Evolutionary conservation across 768 basidiomycete genomes (phyloP), one percentile per base, ranked within the genome.

Genomic region (Coprinopsis sp.): DNA sequence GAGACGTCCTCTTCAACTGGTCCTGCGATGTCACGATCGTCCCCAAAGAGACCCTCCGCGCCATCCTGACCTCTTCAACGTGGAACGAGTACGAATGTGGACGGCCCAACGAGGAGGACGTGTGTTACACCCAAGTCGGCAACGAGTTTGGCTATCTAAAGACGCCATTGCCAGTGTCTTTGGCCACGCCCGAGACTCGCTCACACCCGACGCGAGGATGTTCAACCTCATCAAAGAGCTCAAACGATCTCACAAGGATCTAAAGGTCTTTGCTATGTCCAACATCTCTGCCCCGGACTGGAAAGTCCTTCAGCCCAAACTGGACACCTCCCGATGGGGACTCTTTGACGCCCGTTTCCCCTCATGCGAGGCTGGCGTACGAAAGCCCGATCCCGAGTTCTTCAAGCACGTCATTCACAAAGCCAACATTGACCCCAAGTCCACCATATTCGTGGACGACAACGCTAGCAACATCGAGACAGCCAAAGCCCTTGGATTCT

Each of bases 1-100:
- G 68, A 8, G 69, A 71, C 47, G 69, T 70, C n/a, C 62, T 71
- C 25, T 67, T 69, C 56, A 57, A 59, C 10, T 69, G 68, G 67
- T 68, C 68, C 4, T 33, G 63, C 3, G 49, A 57, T 25, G 62
- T 62, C 4, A 60, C 56, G 33, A 64, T 66, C 10, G 61, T 70
- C 38, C 52, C 66, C 6, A 50, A 64, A 21, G 55, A 56, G 24
- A 46, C 45, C 6, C 54, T 70, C 25, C 58, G 59, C 14, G 46
- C 46, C 10, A 64, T 69, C 6, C 43, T 31, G 14, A 4, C 6
- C 30, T 44, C 43, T 12, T 19, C 30, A 8, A 67, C 60, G 8
- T 73, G 69, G 70, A 56, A 51, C 45, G 66, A 69, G 29, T 70
- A 70, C 54, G 72, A 73, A 45, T 51, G 60, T 10, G 68, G 68